These are phyloP conservation scores for Talaromyces sp. DNA, from an alignment of 2,329 filamentous ascomycete species.

Conservation along the genomic window DNA sequence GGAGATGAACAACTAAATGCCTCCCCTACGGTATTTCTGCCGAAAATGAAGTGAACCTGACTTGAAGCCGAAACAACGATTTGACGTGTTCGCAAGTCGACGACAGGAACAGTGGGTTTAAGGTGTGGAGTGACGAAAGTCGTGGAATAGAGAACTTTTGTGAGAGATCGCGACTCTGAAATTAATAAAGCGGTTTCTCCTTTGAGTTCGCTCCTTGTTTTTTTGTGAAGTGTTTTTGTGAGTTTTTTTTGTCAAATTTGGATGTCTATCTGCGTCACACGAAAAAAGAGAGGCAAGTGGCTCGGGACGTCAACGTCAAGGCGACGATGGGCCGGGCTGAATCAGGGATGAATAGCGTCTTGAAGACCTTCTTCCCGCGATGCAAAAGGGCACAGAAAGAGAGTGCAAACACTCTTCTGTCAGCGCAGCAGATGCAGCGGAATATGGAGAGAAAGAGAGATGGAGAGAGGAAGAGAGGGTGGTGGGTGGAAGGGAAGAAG, in stretches of 20 bases:
- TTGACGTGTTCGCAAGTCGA: constrained; percentile 1
- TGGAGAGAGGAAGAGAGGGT: constrained; percentile 14
- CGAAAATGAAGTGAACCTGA: constrained; percentile 7
- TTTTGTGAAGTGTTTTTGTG: constrained; percentile 2
- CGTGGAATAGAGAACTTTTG: background rate
- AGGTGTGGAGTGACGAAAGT: constrained; percentile 7
- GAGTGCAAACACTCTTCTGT: background rate
- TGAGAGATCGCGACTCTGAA: background rate
- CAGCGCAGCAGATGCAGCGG: background rate
- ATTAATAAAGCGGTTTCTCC: background rate
- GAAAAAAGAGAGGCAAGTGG: constrained; percentile 17
- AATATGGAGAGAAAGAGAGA: constrained; percentile 19
- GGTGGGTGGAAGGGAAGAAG: constrained; percentile 20
- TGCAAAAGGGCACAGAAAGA: constrained; percentile 9
- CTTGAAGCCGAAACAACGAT: constrained; percentile 11
- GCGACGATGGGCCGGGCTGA: background rate
- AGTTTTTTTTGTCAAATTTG: constrained; percentile 16
- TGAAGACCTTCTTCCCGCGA: constrained; percentile 18
- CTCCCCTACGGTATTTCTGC: constrained; percentile 60
- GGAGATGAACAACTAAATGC: constrained; percentile 99
- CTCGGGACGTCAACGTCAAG: constrained; percentile 6
- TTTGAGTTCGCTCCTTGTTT: constrained; percentile 14
- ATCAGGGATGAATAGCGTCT: background rate
- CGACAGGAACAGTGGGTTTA: constrained; percentile 9
- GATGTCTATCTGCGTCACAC: constrained; percentile 22